Evolutionary conservation across 2,329 filamentous ascomycete species (phyloP), one percentile per base, ranked within the genome.

Genomic region (Chalaropsis thielavioides): DNA sequence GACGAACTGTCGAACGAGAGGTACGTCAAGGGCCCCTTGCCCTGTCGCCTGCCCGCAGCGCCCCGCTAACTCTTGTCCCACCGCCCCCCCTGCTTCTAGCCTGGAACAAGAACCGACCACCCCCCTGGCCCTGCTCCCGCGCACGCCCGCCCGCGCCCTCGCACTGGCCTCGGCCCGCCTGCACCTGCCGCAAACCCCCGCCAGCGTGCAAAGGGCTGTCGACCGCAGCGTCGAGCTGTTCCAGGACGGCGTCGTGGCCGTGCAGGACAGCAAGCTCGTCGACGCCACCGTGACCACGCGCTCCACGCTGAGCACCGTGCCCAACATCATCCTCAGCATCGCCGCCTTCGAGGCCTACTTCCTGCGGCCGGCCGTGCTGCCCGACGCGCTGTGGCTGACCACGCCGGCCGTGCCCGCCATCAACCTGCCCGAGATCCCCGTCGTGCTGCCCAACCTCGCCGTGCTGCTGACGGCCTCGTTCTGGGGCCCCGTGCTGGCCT

Each of bases 391-490:
- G 72, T 82, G 87, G 68, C 87, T 91, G 72, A 87, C 87, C 66
- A 79, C 91, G 62, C 88, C 89, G 4, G 80, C 85, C 38, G 73
- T 88, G 64, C 69, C 74, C 13, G 73, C 78, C 22, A 73, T 89
- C 24, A 78, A 80, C 65, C 82, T 82, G 15, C 76, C 78, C 6
- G 81, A 83, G 68, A 79, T 83, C 68, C 77, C 83, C 2, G 78
- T 95, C 68, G 81, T 83, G 70, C 75, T 94, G 22, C 90, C 92
- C 0, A 89, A 97, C 74, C 78, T 95, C 70, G 95, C 94, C 74
- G 75, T 87, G 38, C 77, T 96, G 8, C 75, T 95, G 44, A 89
- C 87, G 1, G 77, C 81, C 46, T 81, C 82, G 31, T 97, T 96
- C 80, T 97, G 92, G 92, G 85, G 83, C 0, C 88, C 92, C 0